Percentiles rank a stretch among this genome's conserved stretches.
Evolutionary conservation across 2,329 filamentous ascomycete genomes (phyloP).

Genomic region (Verticillium albo-atrum): DNA sequence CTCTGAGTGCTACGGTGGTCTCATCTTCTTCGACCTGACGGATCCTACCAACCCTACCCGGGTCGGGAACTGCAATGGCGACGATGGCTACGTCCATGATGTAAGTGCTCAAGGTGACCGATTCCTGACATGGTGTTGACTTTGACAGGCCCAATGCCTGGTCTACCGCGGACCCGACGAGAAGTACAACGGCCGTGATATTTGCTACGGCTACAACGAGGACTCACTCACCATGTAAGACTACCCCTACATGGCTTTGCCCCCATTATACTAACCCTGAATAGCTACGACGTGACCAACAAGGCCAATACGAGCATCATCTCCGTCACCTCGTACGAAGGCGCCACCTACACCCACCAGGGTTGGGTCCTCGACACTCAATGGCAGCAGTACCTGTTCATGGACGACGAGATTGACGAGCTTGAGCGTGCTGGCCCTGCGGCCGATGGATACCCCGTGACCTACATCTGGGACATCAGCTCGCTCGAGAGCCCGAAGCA

Average conservation of each 20-base stretch:
- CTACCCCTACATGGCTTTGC: conserved; percentile 1
- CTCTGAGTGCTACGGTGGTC: conserved; percentile 36
- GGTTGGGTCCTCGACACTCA: conserved; percentile 44
- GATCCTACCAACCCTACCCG: conserved; percentile 45
- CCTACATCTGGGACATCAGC: conserved; percentile 45
- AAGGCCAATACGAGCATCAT: conserved; percentile 41
- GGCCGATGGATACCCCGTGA: conserved; percentile 36
- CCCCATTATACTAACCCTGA: conserved; percentile 4
- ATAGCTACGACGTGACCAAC: conserved; percentile 45
- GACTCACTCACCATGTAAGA: conserved; percentile 43
- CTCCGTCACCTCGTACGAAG: conserved; percentile 50
- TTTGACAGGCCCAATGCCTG: conserved; percentile 41
- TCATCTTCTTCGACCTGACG: conserved; percentile 50
- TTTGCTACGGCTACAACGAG: conserved; percentile 52
- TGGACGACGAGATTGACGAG: conserved; percentile 49
- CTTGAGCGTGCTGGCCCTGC: conserved; percentile 29
- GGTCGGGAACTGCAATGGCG: conserved; percentile 45
- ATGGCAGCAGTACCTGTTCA: conserved; percentile 32
- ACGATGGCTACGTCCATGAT: conserved; percentile 54
- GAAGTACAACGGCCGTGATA: conserved; percentile 38
- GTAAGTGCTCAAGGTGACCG: conserved; percentile 37
- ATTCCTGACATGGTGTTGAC: conserved; percentile 27
- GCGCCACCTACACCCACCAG: conserved; percentile 54
- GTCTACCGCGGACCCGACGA: conserved; percentile 45
- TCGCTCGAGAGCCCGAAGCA: conserved; percentile 34